These are phyloP conservation scores for Pezicula neosporulosa DNA, from an alignment of 2,329 filamentous ascomycete species.

Conservation along the genomic window DNA sequence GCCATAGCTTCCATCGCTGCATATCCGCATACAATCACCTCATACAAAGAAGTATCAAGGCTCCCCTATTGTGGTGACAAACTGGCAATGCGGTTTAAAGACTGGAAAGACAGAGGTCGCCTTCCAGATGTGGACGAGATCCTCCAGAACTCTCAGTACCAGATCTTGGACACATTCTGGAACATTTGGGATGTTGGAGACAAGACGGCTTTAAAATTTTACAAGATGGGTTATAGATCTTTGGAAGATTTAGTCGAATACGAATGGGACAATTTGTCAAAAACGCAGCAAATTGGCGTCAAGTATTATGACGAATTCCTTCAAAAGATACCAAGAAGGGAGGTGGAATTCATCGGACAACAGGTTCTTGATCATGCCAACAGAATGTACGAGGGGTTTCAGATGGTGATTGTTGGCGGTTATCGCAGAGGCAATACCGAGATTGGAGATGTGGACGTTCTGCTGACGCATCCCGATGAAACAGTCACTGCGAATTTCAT, in stretches of 20 bases:
- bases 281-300: conserved; percentile 88
- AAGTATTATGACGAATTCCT: conserved; percentile 91
- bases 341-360: conserved; percentile 68
- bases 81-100: conserved; percentile 72
- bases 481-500: conserved; percentile 67
- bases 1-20: conserved; percentile 80
- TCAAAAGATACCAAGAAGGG: conserved; percentile 64
- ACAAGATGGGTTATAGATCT: conserved; percentile 74
- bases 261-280: conserved; percentile 71
- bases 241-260: conserved; percentile 82
- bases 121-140: conserved; percentile 63
- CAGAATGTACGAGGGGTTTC: conserved; percentile 51
- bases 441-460: conserved; percentile 80
- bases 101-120: conserved; percentile 61
- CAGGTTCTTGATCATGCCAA: conserved; percentile 66
- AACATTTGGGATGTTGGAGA: conserved; percentile 91
- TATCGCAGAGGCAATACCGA: conserved; percentile 62
- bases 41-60: conserved; percentile 35
- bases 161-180: conserved; percentile 67
- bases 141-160: conserved; percentile 60
- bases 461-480: conserved; percentile 77
- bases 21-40: conserved; percentile 53
- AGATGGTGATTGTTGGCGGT: conserved; percentile 62
- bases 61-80: conserved; percentile 82
- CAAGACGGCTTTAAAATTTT: conserved; percentile 77